Base-by-base conservation (phyloP, 768 basidiomycete genomes). In the Agaricus blazei region DNA sequence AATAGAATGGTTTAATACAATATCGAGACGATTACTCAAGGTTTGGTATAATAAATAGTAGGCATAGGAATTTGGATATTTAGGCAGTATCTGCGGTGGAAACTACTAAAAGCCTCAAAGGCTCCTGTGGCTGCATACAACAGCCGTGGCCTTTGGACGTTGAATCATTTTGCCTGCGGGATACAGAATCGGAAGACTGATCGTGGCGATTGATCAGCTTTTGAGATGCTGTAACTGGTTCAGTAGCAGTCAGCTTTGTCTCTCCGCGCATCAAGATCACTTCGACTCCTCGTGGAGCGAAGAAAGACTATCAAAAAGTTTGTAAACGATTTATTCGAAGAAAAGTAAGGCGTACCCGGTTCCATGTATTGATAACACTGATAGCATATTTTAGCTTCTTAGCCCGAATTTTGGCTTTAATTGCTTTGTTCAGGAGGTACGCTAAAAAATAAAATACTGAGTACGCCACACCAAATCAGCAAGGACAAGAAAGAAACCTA, bases 261-360 rank as follows among this genome's bases (percentile, higher is more conserved):
- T 29, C 24, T 12, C 54, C 54, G 3, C 54, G 54, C 54, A 56
- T 56, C 11, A 56, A 43, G 23, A 56, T 27, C 23, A 56, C 48
- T 27, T 56, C 54, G 6, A 43, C 29, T 23, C 29, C 29, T 8
- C 54, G 54, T 29, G 54, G 48, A 42, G 11, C 8, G 24, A 56
- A 56, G 28, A 56, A 56, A n/a, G 44, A n/a, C 54, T 56, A 26
- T 36, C 23, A 40, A 6, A 9, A 2, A 11, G 42, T 36, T 14
- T 15, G 27, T 24, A 19, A 43, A 15, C 14, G 15, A 15, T 29
- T 15, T 4, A n/a, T 44, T 12, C 8, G 15, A 26, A n/a, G 34
- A 38, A 24, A 2, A n/a, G 8, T 4, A 24, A 14, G 26, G 23
- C 48, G 36, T 34, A 56, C 54, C 19, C 50, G 38, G 43, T 56